phyloP scores from a whole-genome alignment of 331 rosid species.

The Rosa hybrid region DNA sequence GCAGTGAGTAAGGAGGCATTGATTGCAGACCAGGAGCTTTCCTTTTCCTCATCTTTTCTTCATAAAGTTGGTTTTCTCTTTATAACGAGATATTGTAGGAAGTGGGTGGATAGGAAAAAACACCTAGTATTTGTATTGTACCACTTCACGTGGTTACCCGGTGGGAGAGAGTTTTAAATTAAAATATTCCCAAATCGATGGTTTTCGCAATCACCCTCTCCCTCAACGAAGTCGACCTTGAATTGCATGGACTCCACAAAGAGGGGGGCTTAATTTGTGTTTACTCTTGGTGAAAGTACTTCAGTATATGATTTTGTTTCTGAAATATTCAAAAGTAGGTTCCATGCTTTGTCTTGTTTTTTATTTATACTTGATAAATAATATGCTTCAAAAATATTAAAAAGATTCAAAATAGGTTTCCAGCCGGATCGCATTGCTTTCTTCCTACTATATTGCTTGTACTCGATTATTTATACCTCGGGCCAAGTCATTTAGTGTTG shows the following conservation, averaged over 20 bases:
- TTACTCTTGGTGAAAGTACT: background rate
- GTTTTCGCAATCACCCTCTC: background rate
- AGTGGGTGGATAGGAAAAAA: slow-evolving; percentile 60
- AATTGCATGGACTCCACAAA: background rate
- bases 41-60: slow-evolving; percentile 46
- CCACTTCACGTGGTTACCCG: slow-evolving; percentile 83
- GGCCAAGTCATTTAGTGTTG: background rate
- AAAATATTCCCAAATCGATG: background rate
- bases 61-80: slow-evolving; percentile 51
- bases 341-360: background rate
- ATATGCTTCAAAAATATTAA: background rate
- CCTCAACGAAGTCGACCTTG: background rate
- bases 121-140: slow-evolving; percentile 39
- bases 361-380: background rate
- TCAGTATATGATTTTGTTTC: background rate
- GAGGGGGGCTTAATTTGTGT: background rate
- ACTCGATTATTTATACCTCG: background rate
- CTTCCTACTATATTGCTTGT: background rate
- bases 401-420: background rate
- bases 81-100: slow-evolving; percentile 44
- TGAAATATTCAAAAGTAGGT: background rate
- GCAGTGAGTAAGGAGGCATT: background rate
- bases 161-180: slow-evolving; percentile 24
- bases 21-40: slow-evolving; percentile 27
- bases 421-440: background rate